Base-by-base conservation (phyloP, 1,284 basidiomycete genomes). In the Apiotrichum sp. region DNA sequence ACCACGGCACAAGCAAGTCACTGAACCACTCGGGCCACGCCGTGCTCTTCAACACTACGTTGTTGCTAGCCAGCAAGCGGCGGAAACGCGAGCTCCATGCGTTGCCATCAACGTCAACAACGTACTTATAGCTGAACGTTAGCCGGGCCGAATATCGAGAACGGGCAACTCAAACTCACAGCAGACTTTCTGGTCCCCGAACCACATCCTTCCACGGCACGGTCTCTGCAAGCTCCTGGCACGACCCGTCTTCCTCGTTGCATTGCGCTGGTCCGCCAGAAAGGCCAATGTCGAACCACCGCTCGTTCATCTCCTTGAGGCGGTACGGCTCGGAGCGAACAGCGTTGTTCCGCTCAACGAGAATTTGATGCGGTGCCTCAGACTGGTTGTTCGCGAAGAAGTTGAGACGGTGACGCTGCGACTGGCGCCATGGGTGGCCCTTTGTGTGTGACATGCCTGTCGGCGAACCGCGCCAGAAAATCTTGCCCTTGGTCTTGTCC, bases 31-130 rank as follows among this genome's bases (percentile, higher is more conserved):
- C 69, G 39, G 64, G 63, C 43, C 64, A 74, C 33, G 70, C 50
- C 10, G 70, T 73, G 52, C 66, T 70, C 61, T 75, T 75, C 8
- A 75, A 36, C 1, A 74, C 66, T 8, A 72, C 69, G 32, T 70
- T 70, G 52, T 68, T 67, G 36, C 66, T 60, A 2, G 59, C 53
- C 36, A 78, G 57, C 38, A 76, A 52, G 34, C 77, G 67, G 45
- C 72, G 56, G 58, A 74, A 75, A 11, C 75, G 62, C 43, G 71
- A 73, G 52, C 67, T 70, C 78, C 76, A 79, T 2, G 74, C 77
- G 51, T 78, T 78, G 4, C 78, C 78, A 56, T 79, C 78, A 9
- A 78, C 69, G 56, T 79, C 78, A 34, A 78, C 57, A 33, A 74
- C 62, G 60, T 75, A 78, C 65, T 75, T 74, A 65, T 73, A 76